Evolutionary conservation across 2,329 filamentous ascomycete genomes (phyloP).

Genomic region (Septoria linicola): DNA sequence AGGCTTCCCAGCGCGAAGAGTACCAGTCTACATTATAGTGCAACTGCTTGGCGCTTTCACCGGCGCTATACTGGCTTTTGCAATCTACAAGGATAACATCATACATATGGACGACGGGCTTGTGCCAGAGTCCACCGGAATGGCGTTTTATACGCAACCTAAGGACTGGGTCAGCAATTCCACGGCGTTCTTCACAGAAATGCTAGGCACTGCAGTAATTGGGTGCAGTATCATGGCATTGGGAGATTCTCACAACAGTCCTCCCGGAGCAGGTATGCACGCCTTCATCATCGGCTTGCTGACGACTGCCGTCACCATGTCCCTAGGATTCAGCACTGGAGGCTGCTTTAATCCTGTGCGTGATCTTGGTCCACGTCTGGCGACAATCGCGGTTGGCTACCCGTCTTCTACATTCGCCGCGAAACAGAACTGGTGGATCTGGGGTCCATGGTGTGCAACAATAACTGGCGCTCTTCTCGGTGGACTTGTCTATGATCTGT

Average conservation of each 20-base stretch:
- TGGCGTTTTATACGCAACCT: slow-evolving; percentile 33
- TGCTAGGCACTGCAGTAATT: slow-evolving; percentile 38
- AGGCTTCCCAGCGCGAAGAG: slow-evolving; percentile 54
- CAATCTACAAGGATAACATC: slow-evolving; percentile 44
- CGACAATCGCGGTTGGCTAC: slow-evolving; percentile 48
- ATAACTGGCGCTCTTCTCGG: slow-evolving; percentile 46
- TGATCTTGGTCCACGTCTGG: slow-evolving; percentile 53
- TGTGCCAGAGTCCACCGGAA: slow-evolving; percentile 26
- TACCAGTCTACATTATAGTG: slow-evolving; percentile 52
- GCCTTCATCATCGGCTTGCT: slow-evolving; percentile 52
- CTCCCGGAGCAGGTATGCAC: slow-evolving; percentile 52
- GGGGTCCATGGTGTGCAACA: slow-evolving; percentile 46
- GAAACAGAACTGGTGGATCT: slow-evolving; percentile 48
- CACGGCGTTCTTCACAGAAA: slow-evolving; percentile 51
- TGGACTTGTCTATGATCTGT: slow-evolving; percentile 50
- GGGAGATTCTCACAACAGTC: slow-evolving; percentile 32
- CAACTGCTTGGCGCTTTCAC: slow-evolving; percentile 56
- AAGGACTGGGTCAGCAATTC: slow-evolving; percentile 29
- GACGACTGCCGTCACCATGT: slow-evolving; percentile 40
- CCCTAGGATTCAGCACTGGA: slow-evolving; percentile 50
- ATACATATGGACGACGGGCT: slow-evolving; percentile 42
- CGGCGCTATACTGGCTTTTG: slow-evolving; percentile 50
- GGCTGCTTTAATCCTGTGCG: slow-evolving; percentile 51
- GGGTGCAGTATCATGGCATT: slow-evolving; percentile 44
- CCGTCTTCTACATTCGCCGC: slow-evolving; percentile 36